These are phyloP conservation scores for Chrysoporthe austroafricana DNA, from an alignment of 2,329 filamentous ascomycete genomes.

Conservation along the genomic window DNA sequence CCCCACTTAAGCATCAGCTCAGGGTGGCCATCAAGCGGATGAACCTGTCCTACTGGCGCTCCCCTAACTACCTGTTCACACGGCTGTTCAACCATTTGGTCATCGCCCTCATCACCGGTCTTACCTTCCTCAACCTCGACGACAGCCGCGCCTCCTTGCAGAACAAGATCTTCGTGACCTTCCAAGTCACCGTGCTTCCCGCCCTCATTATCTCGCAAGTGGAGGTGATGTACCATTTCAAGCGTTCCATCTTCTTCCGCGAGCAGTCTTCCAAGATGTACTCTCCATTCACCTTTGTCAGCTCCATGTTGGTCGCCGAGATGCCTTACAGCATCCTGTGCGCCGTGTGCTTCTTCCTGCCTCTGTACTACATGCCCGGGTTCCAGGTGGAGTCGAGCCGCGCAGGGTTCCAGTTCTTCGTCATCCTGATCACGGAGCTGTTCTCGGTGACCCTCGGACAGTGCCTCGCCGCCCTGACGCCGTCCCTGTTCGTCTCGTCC, in stretches of 20 bases:
- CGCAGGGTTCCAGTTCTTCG: conserved; percentile 86
- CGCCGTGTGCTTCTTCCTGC: conserved; percentile 79
- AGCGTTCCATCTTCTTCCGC: conserved; percentile 81
- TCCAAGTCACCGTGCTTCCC: conserved; percentile 84
- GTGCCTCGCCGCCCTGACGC: conserved; percentile 75
- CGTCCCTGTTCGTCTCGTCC: conserved; percentile 76
- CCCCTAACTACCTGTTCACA: conserved; percentile 87
- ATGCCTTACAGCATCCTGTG: conserved; percentile 83
- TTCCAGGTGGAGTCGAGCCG: conserved; percentile 65
- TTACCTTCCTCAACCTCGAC: conserved; percentile 79
- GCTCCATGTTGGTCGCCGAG: conserved; percentile 80
- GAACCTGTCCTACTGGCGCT: conserved; percentile 81
- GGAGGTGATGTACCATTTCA: conserved; percentile 81
- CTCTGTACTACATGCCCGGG: conserved; percentile 83
- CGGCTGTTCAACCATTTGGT: conserved; percentile 82
- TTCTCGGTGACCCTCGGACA: conserved; percentile 84
- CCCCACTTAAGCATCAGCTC: conserved; percentile 78
- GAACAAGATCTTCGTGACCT: conserved; percentile 86
- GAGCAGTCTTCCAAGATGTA: conserved; percentile 88
- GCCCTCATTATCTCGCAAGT: conserved; percentile 83
- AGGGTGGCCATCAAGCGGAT: conserved; percentile 73
- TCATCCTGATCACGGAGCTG: conserved; percentile 80
- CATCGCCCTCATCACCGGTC: conserved; percentile 76
- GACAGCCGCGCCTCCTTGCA: conserved; percentile 77
- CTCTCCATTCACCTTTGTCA: conserved; percentile 75